These are phyloP conservation scores for Pseudocercospora ulei DNA, from an alignment of 2,329 filamentous ascomycete genomes.

Conservation along the genomic window DNA sequence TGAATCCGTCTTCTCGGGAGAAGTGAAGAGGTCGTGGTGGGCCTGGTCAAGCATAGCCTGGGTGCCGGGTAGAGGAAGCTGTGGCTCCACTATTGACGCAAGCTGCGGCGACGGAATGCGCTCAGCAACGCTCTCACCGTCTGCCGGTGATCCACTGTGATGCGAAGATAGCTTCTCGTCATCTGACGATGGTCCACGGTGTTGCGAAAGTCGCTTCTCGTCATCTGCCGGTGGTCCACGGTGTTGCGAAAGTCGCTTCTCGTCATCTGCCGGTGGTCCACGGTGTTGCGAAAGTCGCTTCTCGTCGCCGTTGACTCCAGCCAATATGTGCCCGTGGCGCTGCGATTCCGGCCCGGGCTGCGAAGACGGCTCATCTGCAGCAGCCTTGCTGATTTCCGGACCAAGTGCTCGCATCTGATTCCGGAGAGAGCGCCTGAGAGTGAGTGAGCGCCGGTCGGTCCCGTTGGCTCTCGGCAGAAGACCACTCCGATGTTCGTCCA, in stretches of 20 bases:
- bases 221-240: background rate
- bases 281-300: no score
- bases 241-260: background rate
- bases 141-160: background rate
- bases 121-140: background rate
- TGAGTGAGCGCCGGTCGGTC: constrained; percentile 15
- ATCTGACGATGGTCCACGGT: background rate
- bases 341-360: constrained; percentile 11
- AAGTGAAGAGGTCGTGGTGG: constrained; percentile 28
- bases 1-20: constrained; percentile 24
- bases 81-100: background rate
- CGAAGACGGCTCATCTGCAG: constrained; percentile 18
- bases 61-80: constrained; percentile 25
- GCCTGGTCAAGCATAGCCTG: constrained; percentile 29
- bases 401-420: constrained; percentile 25
- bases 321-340: background rate
- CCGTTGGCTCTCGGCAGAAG: constrained; percentile 11
- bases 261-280: no score
- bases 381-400: constrained; percentile 19
- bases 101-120: background rate
- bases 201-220: no score
- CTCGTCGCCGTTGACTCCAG: background rate
- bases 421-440: constrained; percentile 22
- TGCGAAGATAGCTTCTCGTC: background rate
- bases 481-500: constrained; percentile 20